Evolutionary conservation across 108 stramenopile species (phyloP), one percentile per base, ranked within the genome.

Genomic region (Skeletonema marinoi): DNA sequence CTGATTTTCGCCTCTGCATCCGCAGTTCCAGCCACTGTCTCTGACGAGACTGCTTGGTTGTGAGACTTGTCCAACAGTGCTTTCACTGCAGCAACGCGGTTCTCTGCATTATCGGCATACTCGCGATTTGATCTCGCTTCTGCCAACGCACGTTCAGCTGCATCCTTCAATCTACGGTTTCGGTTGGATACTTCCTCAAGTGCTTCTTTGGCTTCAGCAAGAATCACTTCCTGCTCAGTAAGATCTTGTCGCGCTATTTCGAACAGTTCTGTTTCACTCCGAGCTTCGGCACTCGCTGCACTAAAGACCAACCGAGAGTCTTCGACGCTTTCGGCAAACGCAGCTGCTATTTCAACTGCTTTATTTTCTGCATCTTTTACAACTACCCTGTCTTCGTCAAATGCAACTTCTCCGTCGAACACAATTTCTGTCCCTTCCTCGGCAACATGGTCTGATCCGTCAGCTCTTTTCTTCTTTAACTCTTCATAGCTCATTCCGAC

Each of bases 1-100:
- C 91, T 92, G 19, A 94, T 94, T 39, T 91, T 89, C 9, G 89
- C 88, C 71, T 94, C 93, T 1, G 93, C 84, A 60, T 85, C 78
- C 9, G 93, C 93, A n/a, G 93, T 94, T 8, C 72, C 74, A 9
- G 90, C 89, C 30, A 92, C 91, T 32, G 89, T 94, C 65, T 88
- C 88, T 5, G 91, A 90, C 32, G 87, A 87, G 3, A 70, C 74
- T 3, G 86, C 79, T 50, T 85, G 81, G 17, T 75, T 64, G 62
- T 89, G 81, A 21, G 81, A 74, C 58, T 91, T 81, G 46, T 81
- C 66, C 33, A 90, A 56, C 56, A 91, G 56, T 16, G 87, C 83
- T 41, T 68, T 84, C 1, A 94, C 84, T 25, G 84, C 81, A 29
- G 74, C 78, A 25, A 92, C 81, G 38, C 91, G 70, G 7, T 60